A percentile compares a stretch with the other conserved stretches of the same genome.
phyloP scores from a whole-genome alignment of 75 land plant genomes.

The Ceratopteris richardii region DNA sequence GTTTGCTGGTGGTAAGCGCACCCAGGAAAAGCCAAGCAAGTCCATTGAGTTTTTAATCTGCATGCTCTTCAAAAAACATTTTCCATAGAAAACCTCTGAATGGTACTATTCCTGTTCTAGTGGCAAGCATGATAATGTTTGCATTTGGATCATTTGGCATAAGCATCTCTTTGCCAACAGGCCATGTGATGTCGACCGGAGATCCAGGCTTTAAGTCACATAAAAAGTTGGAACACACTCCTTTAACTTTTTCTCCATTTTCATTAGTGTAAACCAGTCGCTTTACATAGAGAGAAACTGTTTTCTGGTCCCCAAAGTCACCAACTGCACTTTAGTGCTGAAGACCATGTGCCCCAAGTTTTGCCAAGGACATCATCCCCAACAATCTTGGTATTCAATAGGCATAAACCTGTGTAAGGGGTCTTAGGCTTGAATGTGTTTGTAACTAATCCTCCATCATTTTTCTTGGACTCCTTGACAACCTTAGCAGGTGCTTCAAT shows the following conservation, averaged over 20 bases:
- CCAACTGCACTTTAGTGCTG: slow-evolving; percentile 94
- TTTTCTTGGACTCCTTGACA: slow-evolving; percentile 61
- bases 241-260: slow-evolving; percentile 86
- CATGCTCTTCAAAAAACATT: slow-evolving; percentile 70
- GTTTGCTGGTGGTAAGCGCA: slow-evolving; percentile 81
- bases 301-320: slow-evolving; percentile 94
- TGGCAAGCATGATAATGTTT: slow-evolving; percentile 89
- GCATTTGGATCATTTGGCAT: slow-evolving; percentile 96
- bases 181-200: slow-evolving; percentile 83
- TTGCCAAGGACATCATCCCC: slow-evolving; percentile 98
- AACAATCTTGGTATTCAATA: too few relatives aligned
- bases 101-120: too few relatives aligned
- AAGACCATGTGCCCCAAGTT: slow-evolving; percentile 99
- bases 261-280: slow-evolving; percentile 90
- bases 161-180: slow-evolving; percentile 98
- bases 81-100: too few relatives aligned
- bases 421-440: slow-evolving; percentile 80
- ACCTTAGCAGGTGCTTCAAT: slow-evolving; percentile 60
- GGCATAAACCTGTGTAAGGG: slow-evolving; percentile 72
- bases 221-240: slow-evolving; percentile 95
- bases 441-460: slow-evolving; percentile 63
- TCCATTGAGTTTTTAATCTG: slow-evolving; percentile 80
- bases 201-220: slow-evolving; percentile 93
- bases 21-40: too few relatives aligned
- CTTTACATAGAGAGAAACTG: slow-evolving; percentile 95